Evolutionary conservation across 2,329 filamentous ascomycete species (phyloP).

Genomic region (Calonectria naviculata): DNA sequence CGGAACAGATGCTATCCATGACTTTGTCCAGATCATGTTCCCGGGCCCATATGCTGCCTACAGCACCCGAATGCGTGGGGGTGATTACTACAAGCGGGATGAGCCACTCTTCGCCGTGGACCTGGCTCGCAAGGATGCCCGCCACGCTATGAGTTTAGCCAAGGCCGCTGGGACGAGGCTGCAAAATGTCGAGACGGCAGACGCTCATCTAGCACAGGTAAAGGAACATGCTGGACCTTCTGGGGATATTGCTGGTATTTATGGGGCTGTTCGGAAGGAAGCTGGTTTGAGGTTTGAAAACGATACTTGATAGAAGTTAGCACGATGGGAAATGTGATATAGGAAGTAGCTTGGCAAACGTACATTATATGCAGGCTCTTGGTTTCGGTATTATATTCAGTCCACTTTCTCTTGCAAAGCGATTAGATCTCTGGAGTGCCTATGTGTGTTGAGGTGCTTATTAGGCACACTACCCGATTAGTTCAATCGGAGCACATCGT

Average conservation of each 20-base stretch:
- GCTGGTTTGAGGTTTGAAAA: conserved; percentile 81
- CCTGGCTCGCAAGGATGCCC: conserved; percentile 83
- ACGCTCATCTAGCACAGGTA: conserved; percentile 75
- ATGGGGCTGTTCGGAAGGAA: conserved; percentile 82
- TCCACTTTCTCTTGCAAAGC: too few relatives aligned
- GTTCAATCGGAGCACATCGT: too few relatives aligned
- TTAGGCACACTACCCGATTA: too few relatives aligned
- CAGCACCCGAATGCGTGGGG: conserved; percentile 76
- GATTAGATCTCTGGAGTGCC: too few relatives aligned
- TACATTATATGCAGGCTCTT: not conserved
- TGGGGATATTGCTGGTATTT: conserved; percentile 86
- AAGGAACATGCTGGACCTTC: conserved; percentile 74
- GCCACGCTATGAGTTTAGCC: conserved; percentile 78
- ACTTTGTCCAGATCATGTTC: conserved; percentile 79
- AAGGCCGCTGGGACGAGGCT: conserved; percentile 70
- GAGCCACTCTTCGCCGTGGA: conserved; percentile 88
- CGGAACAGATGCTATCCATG: conserved; percentile 75
- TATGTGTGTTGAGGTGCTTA: too few relatives aligned
- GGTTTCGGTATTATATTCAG: too few relatives aligned
- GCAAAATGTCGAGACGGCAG: conserved; percentile 73
- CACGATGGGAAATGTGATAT: not conserved
- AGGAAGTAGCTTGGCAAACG: not conserved
- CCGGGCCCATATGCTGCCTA: conserved; percentile 82
- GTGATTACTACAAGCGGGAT: conserved; percentile 81
- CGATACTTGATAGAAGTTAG: conserved; percentile 9